These are phyloP conservation scores for Tetrahymena elliotti DNA, from an alignment of 73 alveolate species.

Conservation along the genomic window DNA sequence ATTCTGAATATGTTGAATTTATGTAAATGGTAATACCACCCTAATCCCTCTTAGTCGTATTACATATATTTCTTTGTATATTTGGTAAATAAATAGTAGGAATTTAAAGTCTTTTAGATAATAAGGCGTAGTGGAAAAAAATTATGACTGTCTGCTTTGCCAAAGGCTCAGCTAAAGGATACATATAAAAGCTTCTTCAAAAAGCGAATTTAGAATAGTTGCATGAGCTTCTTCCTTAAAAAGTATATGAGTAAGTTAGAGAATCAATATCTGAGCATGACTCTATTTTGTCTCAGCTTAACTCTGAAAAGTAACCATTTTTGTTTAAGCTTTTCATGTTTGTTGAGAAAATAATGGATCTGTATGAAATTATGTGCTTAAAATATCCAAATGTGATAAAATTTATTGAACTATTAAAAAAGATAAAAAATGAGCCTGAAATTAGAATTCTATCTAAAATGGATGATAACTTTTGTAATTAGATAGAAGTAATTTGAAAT, in stretches of 20 bases:
- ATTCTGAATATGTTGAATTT: neutral
- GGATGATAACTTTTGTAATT: neutral
- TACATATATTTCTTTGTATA: neutral
- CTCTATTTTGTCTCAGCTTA: neutral
- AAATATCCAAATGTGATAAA: neutral
- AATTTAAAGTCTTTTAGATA: neutral
- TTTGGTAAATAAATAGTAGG: neutral
- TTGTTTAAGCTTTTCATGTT: neutral
- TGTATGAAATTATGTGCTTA: neutral
- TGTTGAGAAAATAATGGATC: neutral
- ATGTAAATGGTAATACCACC: neutral
- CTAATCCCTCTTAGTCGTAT: neutral
- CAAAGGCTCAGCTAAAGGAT: neutral
- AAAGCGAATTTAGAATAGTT: neutral
- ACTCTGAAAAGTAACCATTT: neutral
- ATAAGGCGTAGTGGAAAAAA: neutral
- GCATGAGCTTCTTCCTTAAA: neutral
- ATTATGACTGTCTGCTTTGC: neutral
- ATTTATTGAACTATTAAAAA: neutral
- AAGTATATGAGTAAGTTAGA: neutral
- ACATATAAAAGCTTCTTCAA: neutral
- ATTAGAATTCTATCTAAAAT: neutral
- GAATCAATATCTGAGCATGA: neutral
- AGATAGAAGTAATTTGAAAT: neutral
- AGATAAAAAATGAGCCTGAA: neutral